phyloP scores from a whole-genome alignment of 2,329 filamentous ascomycete genomes.

The Dactylellina sp. region DNA sequence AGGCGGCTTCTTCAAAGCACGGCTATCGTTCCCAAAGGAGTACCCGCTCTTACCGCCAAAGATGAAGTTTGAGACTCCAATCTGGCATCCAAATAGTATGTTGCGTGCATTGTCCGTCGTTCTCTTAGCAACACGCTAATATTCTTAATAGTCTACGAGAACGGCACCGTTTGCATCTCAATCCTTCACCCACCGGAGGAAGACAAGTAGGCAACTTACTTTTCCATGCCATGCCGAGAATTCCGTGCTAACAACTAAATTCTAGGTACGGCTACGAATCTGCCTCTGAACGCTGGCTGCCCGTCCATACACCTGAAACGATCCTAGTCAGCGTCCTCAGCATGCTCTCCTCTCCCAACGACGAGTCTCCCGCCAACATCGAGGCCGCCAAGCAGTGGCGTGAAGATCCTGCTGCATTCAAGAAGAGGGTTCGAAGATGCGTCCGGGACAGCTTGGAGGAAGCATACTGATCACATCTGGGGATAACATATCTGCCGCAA shows the following conservation, averaged over 20 bases:
- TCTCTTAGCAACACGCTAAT: constrained; percentile 21
- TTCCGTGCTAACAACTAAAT: constrained; percentile 11
- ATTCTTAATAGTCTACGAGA: constrained; percentile 77
- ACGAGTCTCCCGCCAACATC: constrained; percentile 93
- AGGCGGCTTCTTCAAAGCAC: constrained; percentile 93
- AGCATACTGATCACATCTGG: constrained; percentile 61
- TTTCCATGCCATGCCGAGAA: neutral
- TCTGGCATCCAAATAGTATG: constrained; percentile 91
- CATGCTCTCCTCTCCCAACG: constrained; percentile 90
- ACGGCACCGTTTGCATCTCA: constrained; percentile 92
- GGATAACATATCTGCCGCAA: neutral
- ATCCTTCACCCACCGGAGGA: constrained; percentile 96
- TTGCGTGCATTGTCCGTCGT: constrained; percentile 53
- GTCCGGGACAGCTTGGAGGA: constrained; percentile 83
- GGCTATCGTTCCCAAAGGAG: constrained; percentile 81
- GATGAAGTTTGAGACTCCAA: constrained; percentile 84
- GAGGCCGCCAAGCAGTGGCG: constrained; percentile 91
- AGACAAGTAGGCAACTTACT: constrained; percentile 72
- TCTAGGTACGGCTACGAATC: constrained; percentile 80
- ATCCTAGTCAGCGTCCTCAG: constrained; percentile 93
- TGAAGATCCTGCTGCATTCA: constrained; percentile 82
- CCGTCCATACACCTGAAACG: constrained; percentile 93
- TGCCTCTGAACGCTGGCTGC: constrained; percentile 90
- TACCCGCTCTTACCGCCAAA: constrained; percentile 91
- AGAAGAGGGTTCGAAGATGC: constrained; percentile 79